Base-by-base conservation (phyloP, 2,329 filamentous ascomycete species). In the Pseudocercospora fuligena region DNA sequence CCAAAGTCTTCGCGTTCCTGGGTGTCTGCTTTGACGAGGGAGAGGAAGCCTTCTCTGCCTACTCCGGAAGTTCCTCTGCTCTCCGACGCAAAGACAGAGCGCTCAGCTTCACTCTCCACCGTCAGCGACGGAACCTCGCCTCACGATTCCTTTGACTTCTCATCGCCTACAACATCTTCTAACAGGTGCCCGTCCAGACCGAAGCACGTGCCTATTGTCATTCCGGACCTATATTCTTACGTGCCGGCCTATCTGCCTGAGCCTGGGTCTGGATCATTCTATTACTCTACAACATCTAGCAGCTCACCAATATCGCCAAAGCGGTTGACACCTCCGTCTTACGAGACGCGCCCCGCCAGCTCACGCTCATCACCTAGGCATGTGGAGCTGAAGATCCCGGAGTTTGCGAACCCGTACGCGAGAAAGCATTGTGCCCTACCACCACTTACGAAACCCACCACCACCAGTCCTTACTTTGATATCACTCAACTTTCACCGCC, bases 381-480 rank as follows among this genome's bases (percentile, higher is more conserved):
- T 83, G 82, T 84, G 65, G 81, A 83, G 76, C 83, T 83, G 73
- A 74, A 82, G 67, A 83, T 83, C 69, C 80, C 82, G 51, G 72
- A 78, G 63, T 83, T 78, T 78, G 81, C 80, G 61, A 73, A 78
- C 75, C 80, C 81, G 71, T 80, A 64, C 76, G 74, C 73, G 75
- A 79, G 61, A 73, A 78, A 65, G 73, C 77, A 14, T 76, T 76
- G 57, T 76, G 78, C 40, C 19, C 27, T 63, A 19, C 53, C 65
- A 33, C 63, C 62, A 14, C 63, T 72, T 51, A 68, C 53, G 66
- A 69, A 64, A 70, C 72, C 33, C 61, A 62, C 53, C 19, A 70
- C 72, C 60, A 66, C 71, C 21, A 66, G 73, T 53, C 69, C 75
- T 7, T 73, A 73, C 54, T 57, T 70, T 58, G 68, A 73, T 54